phyloP scores from a whole-genome alignment of 352 stramenopile species.

The Globisporangium sylvaticum region DNA sequence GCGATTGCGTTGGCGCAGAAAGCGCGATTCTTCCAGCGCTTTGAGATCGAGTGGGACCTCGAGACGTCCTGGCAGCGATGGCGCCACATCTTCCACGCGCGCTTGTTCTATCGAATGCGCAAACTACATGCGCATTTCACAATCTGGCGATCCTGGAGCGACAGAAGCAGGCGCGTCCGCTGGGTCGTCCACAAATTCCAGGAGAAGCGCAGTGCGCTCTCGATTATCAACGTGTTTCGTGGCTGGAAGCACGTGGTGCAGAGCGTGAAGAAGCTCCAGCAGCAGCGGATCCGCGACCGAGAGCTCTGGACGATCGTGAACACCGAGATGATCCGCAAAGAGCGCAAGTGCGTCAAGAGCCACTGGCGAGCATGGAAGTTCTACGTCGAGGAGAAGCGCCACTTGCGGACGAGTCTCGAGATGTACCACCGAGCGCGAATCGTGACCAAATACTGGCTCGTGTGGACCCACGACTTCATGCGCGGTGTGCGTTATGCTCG shows the following conservation, averaged over 20 bases:
- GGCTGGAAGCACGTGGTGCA: slow-evolving; percentile 41
- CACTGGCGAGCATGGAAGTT: slow-evolving; percentile 49
- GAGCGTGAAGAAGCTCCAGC: slow-evolving; percentile 41
- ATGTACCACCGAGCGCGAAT: slow-evolving; percentile 44
- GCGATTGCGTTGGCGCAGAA: slow-evolving; percentile 28
- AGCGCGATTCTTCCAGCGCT: slow-evolving; percentile 47
- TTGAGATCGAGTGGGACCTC: slow-evolving; percentile 38
- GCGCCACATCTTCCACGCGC: slow-evolving; percentile 55
- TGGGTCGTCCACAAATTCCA: slow-evolving; percentile 16
- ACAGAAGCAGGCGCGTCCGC: slow-evolving; percentile 8
- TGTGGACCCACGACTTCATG: slow-evolving; percentile 52
- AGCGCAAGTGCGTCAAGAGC: slow-evolving; percentile 32
- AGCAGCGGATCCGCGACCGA: slow-evolving; percentile 42
- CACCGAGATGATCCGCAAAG: slow-evolving; percentile 41
- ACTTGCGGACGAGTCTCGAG: slow-evolving; percentile 41
- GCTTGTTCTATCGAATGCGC: slow-evolving; percentile 56
- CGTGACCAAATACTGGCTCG: slow-evolving; percentile 60
- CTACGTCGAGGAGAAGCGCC: slow-evolving; percentile 30
- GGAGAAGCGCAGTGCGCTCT: slow-evolving; percentile 1
- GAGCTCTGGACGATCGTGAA: slow-evolving; percentile 56
- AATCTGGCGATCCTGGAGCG: slow-evolving; percentile 27
- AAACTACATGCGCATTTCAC: slow-evolving; percentile 27
- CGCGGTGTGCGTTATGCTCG: slow-evolving; percentile 5
- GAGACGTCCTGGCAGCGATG: slow-evolving; percentile 45
- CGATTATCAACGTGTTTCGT: slow-evolving; percentile 15